Conservation (phyloP, 2,329 filamentous ascomycete genomes). For the Aspergillus sp. region DNA sequence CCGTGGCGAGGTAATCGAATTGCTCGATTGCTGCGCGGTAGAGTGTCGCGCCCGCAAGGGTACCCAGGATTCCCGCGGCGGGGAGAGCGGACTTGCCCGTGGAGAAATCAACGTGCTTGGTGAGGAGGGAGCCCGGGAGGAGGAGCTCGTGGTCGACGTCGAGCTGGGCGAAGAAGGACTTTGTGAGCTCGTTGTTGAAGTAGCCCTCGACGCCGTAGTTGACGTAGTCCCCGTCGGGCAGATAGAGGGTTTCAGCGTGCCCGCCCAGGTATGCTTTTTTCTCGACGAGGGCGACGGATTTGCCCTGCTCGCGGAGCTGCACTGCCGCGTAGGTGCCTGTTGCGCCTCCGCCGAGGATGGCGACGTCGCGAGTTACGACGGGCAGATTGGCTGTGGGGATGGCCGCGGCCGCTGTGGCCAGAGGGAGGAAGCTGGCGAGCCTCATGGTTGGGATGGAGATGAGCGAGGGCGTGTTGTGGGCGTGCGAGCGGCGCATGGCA, state of each 20-base stretch:
- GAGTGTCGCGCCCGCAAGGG: not conserved
- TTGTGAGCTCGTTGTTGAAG: conserved; percentile 37
- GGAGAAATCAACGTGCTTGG: conserved; percentile 36
- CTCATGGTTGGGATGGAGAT: not conserved
- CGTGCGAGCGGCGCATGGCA: not conserved
- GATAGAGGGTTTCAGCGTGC: conserved; percentile 38
- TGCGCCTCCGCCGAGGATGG: conserved; percentile 42
- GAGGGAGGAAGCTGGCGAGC: not conserved
- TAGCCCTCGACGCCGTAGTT: conserved; percentile 41
- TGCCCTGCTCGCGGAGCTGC: conserved; percentile 33
- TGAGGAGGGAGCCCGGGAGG: conserved; percentile 23
- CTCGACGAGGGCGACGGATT: conserved; percentile 43
- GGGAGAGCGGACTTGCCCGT: conserved; percentile 21
- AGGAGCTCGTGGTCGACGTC: conserved; percentile 28
- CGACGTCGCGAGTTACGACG: conserved; percentile 32
- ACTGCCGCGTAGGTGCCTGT: conserved; percentile 41
- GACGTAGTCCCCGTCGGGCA: conserved; percentile 32
- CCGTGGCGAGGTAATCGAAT: conserved; percentile 15
- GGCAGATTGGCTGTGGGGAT: not conserved
- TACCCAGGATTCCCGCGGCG: conserved; percentile 5
- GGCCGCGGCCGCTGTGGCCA: not conserved
- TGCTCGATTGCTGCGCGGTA: conserved; percentile 21
- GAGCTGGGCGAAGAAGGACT: conserved; percentile 34
- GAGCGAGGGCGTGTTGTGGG: too few species aligned
- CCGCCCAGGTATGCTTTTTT: conserved; percentile 40